Evolutionary conservation across 2,329 filamentous ascomycete genomes (phyloP).

Genomic region (Fusarium chuoi): DNA sequence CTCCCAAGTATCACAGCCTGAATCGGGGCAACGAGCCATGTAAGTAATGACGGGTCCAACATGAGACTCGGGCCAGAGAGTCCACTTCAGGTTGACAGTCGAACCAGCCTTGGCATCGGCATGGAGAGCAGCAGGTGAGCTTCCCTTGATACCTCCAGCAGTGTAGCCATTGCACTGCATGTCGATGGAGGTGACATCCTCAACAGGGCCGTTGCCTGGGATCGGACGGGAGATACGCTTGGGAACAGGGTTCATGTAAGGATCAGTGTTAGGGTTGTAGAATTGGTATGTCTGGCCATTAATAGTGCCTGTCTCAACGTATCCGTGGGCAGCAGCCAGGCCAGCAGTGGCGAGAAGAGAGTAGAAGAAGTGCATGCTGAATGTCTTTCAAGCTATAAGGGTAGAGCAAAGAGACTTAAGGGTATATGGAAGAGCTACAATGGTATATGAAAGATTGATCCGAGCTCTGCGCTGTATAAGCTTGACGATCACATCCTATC

Average conservation of each 20-base stretch:
- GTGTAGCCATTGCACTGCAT: constrained; percentile 66
- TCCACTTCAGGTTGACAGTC: constrained; percentile 65
- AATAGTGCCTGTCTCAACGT: constrained; percentile 58
- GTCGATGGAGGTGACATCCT: constrained; percentile 63
- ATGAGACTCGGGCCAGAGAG: constrained; percentile 61
- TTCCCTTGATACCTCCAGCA: constrained; percentile 59
- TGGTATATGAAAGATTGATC: neutral
- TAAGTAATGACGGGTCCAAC: constrained; percentile 67
- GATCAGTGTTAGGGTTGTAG: constrained; percentile 55
- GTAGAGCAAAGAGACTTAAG: too few species aligned
- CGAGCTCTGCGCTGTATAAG: constrained; percentile 1
- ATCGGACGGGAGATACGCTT: constrained; percentile 67
- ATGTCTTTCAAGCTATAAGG: neutral
- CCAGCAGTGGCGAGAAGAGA: constrained; percentile 49
- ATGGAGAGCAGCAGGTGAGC: constrained; percentile 63
- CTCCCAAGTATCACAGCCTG: constrained; percentile 60
- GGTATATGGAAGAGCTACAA: neutral
- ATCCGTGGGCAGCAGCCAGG: constrained; percentile 60
- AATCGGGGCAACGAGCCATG: constrained; percentile 67
- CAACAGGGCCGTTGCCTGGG: constrained; percentile 67
- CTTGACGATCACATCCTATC: constrained; percentile 8
- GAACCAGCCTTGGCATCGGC: constrained; percentile 64
- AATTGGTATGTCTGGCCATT: constrained; percentile 49
- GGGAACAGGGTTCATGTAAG: constrained; percentile 56
- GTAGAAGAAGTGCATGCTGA: constrained; percentile 39